These are phyloP conservation scores for Tulasnella calospora DNA, from an alignment of 768 basidiomycete genomes.

Conservation along the genomic window DNA sequence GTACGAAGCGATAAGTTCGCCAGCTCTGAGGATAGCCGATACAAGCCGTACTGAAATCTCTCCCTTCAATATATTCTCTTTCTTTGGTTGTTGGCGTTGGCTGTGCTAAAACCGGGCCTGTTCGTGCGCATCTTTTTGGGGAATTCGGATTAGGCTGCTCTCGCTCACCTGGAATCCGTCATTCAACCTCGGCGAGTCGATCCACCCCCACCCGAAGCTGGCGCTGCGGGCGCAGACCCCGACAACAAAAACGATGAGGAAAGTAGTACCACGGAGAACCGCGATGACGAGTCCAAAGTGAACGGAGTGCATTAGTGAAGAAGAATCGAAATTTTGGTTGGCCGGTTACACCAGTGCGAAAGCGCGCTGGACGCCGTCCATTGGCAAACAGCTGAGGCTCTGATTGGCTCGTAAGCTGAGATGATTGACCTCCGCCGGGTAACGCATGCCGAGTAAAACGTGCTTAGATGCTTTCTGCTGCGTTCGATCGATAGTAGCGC, in stretches of 20 bases:
- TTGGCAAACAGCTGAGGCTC: too few relatives aligned
- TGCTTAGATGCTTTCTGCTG: too few relatives aligned
- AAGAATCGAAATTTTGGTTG: too few relatives aligned
- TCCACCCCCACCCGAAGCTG: conserved; percentile 41
- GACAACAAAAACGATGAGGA: conserved; percentile 5
- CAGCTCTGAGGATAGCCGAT: conserved; percentile 60
- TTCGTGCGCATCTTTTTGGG: not conserved
- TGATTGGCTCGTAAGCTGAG: too few relatives aligned
- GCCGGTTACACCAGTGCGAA: too few relatives aligned
- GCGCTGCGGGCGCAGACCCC: conserved; percentile 29
- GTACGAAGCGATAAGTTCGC: conserved; percentile 83
- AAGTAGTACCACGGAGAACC: not conserved
- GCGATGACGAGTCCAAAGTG: not conserved
- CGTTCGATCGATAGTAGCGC: too few relatives aligned
- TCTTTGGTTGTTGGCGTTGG: not conserved
- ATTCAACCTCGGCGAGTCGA: conserved; percentile 38
- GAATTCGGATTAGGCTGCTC: conserved; percentile 55
- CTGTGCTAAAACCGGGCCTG: too few relatives aligned
- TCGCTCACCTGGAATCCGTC: conserved; percentile 77
- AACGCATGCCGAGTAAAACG: too few relatives aligned
- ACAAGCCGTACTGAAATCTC: conserved; percentile 71
- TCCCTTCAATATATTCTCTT: not conserved
- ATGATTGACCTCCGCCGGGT: too few relatives aligned
- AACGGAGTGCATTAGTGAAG: not conserved
- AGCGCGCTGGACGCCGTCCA: too few relatives aligned